phyloP scores from a whole-genome alignment of 768 basidiomycete species.

The Russula ochroleuca region DNA sequence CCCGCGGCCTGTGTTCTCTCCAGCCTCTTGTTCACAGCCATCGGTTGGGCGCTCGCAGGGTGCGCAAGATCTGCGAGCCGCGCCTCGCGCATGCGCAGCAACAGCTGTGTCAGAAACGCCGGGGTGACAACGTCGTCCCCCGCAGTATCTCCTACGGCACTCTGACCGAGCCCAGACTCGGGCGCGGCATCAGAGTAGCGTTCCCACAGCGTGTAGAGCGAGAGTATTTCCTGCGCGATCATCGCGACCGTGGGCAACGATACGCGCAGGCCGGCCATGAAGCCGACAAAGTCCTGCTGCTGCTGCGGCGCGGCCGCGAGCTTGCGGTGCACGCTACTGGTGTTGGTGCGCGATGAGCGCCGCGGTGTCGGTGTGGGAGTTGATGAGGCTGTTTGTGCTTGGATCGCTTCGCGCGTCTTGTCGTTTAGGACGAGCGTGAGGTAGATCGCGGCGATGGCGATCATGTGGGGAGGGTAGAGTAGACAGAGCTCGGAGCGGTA shows the following conservation, averaged over 20 bases:
- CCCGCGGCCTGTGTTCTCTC: conserved; percentile 67
- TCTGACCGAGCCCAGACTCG: conserved; percentile 20
- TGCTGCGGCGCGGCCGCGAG: conserved; percentile 35
- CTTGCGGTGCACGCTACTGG: conserved; percentile 38
- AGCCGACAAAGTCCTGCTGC: conserved; percentile 66
- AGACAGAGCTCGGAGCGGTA: conserved; percentile 91
- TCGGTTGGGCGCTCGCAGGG: conserved; percentile 45
- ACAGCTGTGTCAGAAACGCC: conserved; percentile 48
- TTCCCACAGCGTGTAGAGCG: conserved; percentile 87
- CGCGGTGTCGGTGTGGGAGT: conserved; percentile 41
- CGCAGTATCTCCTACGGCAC: conserved; percentile 23
- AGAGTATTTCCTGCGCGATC: conserved; percentile 87
- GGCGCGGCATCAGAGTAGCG: conserved; percentile 65
- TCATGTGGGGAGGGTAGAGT: conserved; percentile 91
- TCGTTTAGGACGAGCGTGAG: conserved; percentile 75
- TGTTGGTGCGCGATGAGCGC: conserved; percentile 47
- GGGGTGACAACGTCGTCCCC: conserved; percentile 49
- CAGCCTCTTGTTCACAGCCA: conserved; percentile 65
- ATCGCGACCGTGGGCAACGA: conserved; percentile 76
- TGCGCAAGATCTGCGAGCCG: conserved; percentile 54
- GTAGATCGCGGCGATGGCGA: conserved; percentile 89
- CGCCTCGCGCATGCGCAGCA: conserved; percentile 65
- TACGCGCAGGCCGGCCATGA: conserved; percentile 83
- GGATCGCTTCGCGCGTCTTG: conserved; percentile 46
- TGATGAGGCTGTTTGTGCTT: conserved; percentile 27